Base-by-base conservation (phyloP, 2,329 filamentous ascomycete genomes). In the Aspergillus udagawae region DNA sequence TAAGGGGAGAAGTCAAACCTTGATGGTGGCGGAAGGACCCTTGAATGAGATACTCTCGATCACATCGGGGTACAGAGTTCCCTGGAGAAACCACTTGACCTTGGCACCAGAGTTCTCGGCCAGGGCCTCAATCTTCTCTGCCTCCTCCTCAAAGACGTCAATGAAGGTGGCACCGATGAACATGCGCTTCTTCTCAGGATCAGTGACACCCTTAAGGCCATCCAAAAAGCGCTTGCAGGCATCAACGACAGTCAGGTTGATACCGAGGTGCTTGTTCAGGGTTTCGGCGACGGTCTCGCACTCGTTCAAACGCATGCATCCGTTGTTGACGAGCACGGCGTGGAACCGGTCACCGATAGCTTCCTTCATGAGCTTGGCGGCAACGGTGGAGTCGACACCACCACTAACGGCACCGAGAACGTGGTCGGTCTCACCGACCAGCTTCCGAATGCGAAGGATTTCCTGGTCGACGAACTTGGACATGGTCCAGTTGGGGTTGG, bases 331-430 rank as follows among this genome's bases (percentile, higher is more conserved):
- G 21, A 96, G 83, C 3, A 95, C 84, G 17, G 91, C 91, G 65
- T 92, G 84, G 79, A 96, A 95, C 17, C 92, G 83, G 69, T 92
- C 86, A 25, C 89, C 87, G 70, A 97, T 96, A 5, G 92, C 92
- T 69, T 91, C 86, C 64, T 88, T 82, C 90, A 96, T 93, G 21
- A 97, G 81, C 74, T 87, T 89, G 0, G 91, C 90, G 1, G 88
- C 92, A 10, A 97, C 92, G 2, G 92, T 97, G 10, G 85, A 89
- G 74, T 97, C 92, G 17, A 97, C 92, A 68, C 92, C 92, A 63
- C 92, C 92, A 61, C 84, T 88, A 56, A 91, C 87, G 20, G 88
- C 88, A 58, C 88, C 88, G 63, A 93, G 86, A 53, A 96, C 93
- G 69, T 94, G 93, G 1, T 84, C 92, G 55, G 83, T 87, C 28